Evolutionary conservation across 768 basidiomycete species (phyloP).

Genomic region (Tephrocybe sp.): DNA sequence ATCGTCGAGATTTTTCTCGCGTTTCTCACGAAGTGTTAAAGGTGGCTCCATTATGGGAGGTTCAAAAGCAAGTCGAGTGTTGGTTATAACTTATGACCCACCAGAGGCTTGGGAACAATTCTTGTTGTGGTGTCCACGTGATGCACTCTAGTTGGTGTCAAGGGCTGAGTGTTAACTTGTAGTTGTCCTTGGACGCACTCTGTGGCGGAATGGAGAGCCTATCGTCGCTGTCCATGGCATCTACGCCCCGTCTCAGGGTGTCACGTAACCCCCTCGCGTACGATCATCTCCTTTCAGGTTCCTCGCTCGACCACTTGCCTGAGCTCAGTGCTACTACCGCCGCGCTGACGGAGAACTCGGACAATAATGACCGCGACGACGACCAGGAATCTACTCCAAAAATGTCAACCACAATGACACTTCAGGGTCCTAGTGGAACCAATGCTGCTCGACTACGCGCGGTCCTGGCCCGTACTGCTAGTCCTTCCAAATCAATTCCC

Average conservation of each 20-base stretch:
- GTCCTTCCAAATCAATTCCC: slow-evolving; percentile 27
- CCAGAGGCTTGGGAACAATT: too few relatives aligned
- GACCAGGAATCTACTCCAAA: slow-evolving; percentile 41
- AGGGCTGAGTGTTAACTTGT: too few relatives aligned
- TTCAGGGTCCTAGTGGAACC: slow-evolving; percentile 33
- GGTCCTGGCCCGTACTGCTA: slow-evolving; percentile 52
- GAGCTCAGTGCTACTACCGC: slow-evolving; percentile 29
- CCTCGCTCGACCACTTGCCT: slow-evolving; percentile 31
- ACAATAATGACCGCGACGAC: slow-evolving; percentile 31
- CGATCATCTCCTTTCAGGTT: slow-evolving; percentile 30
- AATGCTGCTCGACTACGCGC: slow-evolving; percentile 67
- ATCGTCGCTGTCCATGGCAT: slow-evolving; percentile 17
- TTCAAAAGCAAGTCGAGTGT: too few relatives aligned
- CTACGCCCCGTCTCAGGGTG: slow-evolving; percentile 39
- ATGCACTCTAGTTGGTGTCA: too few relatives aligned
- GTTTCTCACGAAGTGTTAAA: slow-evolving; percentile 51
- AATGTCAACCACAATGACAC: slow-evolving; percentile 23
- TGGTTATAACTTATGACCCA: too few relatives aligned
- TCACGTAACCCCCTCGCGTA: slow-evolving; percentile 25
- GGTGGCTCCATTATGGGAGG: slow-evolving; percentile 40
- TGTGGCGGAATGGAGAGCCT: slow-evolving; percentile 27
- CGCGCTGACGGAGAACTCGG: slow-evolving; percentile 21
- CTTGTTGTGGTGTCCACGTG: slow-evolving; percentile 1
- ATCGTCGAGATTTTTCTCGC: slow-evolving; percentile 59
- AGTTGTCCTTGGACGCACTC: neutral